Conservation (phyloP, 2,329 filamentous ascomycete genomes). For the Grosmannia huntii region DNA sequence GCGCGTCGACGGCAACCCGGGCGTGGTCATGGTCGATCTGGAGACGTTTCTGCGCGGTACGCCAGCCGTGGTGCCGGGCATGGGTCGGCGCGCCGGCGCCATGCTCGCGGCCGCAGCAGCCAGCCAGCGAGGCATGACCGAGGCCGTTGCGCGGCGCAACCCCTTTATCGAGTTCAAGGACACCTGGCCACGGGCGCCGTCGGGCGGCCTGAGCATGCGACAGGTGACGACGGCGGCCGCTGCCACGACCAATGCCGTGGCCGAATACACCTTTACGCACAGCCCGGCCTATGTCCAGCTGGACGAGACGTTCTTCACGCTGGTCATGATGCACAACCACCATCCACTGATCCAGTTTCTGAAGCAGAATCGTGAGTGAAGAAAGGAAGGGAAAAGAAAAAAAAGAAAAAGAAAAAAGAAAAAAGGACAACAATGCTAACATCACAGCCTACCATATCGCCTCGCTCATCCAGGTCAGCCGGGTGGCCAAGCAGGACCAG, state of each 20-base stretch:
- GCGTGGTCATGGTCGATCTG: conserved; percentile 35
- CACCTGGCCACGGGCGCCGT: conserved; percentile 68
- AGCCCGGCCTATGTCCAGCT: conserved; percentile 59
- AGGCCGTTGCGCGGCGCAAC: conserved; percentile 63
- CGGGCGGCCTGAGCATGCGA: conserved; percentile 70
- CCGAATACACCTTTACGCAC: conserved; percentile 69
- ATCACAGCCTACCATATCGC: conserved; percentile 71
- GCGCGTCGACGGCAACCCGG: conserved; percentile 19
- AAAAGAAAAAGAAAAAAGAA: no score
- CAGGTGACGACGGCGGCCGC: background rate
- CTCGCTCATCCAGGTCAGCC: conserved; percentile 83
- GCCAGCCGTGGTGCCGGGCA: conserved; percentile 1
- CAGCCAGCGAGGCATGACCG: conserved; percentile 42
- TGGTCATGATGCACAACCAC: conserved; percentile 74
- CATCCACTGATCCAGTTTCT: conserved; percentile 70
- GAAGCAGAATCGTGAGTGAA: conserved; percentile 45
- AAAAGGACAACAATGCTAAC: background rate
- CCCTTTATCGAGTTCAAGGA: conserved; percentile 79
- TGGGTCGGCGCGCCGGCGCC: conserved; percentile 2
- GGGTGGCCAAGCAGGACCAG: conserved; percentile 77
- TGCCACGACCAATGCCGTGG: conserved; percentile 28
- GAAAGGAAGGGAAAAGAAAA: no score
- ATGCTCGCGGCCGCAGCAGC: background rate
- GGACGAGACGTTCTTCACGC: conserved; percentile 63
- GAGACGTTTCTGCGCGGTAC: conserved; percentile 35